Evolutionary conservation across 441 rosid species (phyloP), one percentile per base, ranked within the genome.

Genomic region (Arabidopsis lyrata): DNA sequence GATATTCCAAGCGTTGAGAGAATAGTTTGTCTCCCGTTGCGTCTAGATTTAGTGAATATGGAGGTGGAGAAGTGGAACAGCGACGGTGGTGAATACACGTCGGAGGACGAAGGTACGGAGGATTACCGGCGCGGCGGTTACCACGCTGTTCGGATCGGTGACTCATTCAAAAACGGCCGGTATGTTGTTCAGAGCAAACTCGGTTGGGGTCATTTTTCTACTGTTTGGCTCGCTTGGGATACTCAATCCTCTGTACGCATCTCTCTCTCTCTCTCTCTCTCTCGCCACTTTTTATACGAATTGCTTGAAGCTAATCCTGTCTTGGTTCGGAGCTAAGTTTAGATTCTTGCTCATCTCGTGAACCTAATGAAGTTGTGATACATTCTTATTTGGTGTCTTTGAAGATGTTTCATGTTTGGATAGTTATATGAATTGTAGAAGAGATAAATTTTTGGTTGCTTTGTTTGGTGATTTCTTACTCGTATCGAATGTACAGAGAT

Each of bases 161-260:
- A 89, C 62, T 67, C 86, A 1, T 89, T 87, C 73, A 87, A 86
- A 70, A 82, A 84, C 59, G 90, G 89, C 3, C 78, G 82, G 32
- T 89, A 89, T 65, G 87, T 86, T 42, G 85, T 83, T 27, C 95
- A 87, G 79, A 80, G 80, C 42, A 89, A 89, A 85, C 91, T 89
- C 27, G 89, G 91, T 0, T 89, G 95, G 94, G 94, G 94, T 14
- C 94, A 89, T 74, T 89, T 89, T 80, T 89, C 94, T 53, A 89
- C 94, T 18, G 94, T 89, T 41, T 89, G 94, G 91, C 91, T 89
- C 68, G 80, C 94, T 53, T 87, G 91, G 87, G 91, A 89, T 39
- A 81, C 86, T 71, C 87, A 77, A 32, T 78, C 58, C 60, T 84
- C 86, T 68, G 94, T 89, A 89, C 8, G 74, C 27, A 22, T 49